These are phyloP conservation scores for Mortierella sp. DNA, from an alignment of 371 early-diverging fungal species.

Conservation along the genomic window DNA sequence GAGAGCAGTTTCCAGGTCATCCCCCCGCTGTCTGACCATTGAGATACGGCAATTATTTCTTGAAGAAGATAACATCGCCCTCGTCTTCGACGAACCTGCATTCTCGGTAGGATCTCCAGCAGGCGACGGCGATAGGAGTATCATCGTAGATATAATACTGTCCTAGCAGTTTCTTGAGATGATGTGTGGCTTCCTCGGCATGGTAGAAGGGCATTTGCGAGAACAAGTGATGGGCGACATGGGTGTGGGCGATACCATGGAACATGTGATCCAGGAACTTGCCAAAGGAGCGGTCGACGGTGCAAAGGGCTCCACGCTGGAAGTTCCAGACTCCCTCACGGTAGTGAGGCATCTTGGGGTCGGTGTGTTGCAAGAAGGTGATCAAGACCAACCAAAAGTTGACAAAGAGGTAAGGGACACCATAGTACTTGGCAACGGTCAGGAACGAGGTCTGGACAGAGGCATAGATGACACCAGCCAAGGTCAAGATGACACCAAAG, in stretches of 20 bases:
- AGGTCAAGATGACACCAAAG: conserved; percentile 69
- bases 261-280: conserved; percentile 80
- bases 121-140: conserved; percentile 69
- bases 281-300: conserved; percentile 89
- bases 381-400: conserved; percentile 91
- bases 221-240: conserved; percentile 91
- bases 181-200: conserved; percentile 83
- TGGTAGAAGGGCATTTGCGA: conserved; percentile 93
- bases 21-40: too few relatives aligned
- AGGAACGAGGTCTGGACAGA: conserved; percentile 63
- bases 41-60: conserved; percentile 48
- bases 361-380: conserved; percentile 91
- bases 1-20: neutral
- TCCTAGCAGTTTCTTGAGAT: conserved; percentile 79
- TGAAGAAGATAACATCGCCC: conserved; percentile 73
- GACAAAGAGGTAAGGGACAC: conserved; percentile 85
- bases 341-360: conserved; percentile 85
- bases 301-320: conserved; percentile 82
- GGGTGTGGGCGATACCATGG: conserved; percentile 86
- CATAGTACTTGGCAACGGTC: conserved; percentile 80
- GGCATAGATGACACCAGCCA: conserved; percentile 64
- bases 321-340: conserved; percentile 83
- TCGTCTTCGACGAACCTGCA: conserved; percentile 90
- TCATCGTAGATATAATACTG: conserved; percentile 77
- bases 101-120: conserved; percentile 69